These are phyloP conservation scores for Wickerhamomyces kurtzmanii DNA, from an alignment of 805 yeast species.

Conservation along the genomic window DNA sequence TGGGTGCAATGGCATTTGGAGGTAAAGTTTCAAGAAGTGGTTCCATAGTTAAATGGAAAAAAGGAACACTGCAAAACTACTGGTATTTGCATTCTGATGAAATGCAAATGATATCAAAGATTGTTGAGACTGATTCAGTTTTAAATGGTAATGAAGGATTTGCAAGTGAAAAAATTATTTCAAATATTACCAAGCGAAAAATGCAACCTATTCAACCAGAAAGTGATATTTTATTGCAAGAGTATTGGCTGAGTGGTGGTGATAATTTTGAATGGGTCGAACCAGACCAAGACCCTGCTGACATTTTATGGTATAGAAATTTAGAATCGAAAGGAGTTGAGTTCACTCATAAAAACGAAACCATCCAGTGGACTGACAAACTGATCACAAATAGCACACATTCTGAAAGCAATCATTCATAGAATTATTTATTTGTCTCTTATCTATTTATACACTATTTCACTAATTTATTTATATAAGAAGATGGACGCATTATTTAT, in stretches of 20 bases:
- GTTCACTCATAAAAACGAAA: too few relatives aligned
- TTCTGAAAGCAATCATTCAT: background rate
- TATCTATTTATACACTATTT: slow-evolving; percentile 1
- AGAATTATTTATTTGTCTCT: background rate
- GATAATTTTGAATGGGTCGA: slow-evolving; percentile 85
- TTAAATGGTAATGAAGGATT: slow-evolving; percentile 12
- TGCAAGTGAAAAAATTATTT: slow-evolving; percentile 7
- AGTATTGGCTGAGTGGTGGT: slow-evolving; percentile 83
- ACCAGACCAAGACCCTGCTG: slow-evolving; percentile 88
- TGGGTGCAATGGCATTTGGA: slow-evolving; percentile 36
- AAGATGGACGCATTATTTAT: background rate
- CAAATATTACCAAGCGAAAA: slow-evolving; percentile 3
- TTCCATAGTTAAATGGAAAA: slow-evolving; percentile 47
- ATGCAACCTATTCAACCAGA: slow-evolving; percentile 32
- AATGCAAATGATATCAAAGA: slow-evolving; percentile 52
- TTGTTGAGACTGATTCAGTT: slow-evolving; percentile 48
- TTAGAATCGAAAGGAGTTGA: slow-evolving; percentile 7
- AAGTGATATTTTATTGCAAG: slow-evolving; percentile 61
- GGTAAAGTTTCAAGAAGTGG: slow-evolving; percentile 45
- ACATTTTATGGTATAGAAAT: slow-evolving; percentile 21
- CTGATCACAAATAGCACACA: slow-evolving; percentile 5
- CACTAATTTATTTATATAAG: background rate
- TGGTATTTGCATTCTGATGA: slow-evolving; percentile 64
- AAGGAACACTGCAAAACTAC: slow-evolving; percentile 52
- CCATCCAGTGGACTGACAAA: slow-evolving; percentile 12